Percentiles rank a stretch among this genome's conserved stretches.
Evolutionary conservation across 2,329 filamentous ascomycete genomes (phyloP).

Genomic region (Penicillium rolfsii): DNA sequence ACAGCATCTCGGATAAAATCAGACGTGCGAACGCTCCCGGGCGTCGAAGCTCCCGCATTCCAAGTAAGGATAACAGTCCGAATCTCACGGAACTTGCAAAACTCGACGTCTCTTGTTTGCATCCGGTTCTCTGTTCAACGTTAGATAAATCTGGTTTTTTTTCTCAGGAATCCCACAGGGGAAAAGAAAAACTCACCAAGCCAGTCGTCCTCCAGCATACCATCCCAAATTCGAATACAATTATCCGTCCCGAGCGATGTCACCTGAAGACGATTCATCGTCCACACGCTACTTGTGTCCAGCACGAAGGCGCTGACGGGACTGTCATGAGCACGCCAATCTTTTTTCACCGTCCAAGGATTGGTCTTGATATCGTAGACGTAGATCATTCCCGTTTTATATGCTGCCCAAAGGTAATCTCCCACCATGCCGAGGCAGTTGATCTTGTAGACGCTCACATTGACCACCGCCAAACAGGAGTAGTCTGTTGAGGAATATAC

Average conservation of each 20-base stretch:
- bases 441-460: slow-evolving; percentile 92
- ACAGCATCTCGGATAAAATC: slow-evolving; percentile 82
- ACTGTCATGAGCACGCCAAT: slow-evolving; percentile 89
- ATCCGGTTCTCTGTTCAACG: slow-evolving; percentile 69
- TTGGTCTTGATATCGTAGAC: slow-evolving; percentile 81
- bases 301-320: slow-evolving; percentile 77
- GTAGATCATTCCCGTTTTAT: slow-evolving; percentile 90
- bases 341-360: slow-evolving; percentile 91
- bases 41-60: slow-evolving; percentile 98
- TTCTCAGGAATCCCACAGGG: neutral
- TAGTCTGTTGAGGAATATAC: slow-evolving; percentile 84
- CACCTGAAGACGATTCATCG: slow-evolving; percentile 79
- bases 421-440: slow-evolving; percentile 82
- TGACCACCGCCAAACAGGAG: slow-evolving; percentile 76
- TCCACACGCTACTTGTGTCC: slow-evolving; percentile 83
- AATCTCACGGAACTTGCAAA: slow-evolving; percentile 82
- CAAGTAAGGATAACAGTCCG: slow-evolving; percentile 84
- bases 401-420: slow-evolving; percentile 85
- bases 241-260: slow-evolving; percentile 87
- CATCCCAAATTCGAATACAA: slow-evolving; percentile 84
- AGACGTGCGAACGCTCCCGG: slow-evolving; percentile 75
- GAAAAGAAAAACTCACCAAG: slow-evolving; percentile 57
- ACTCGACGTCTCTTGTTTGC: slow-evolving; percentile 79
- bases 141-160: slow-evolving; percentile 23
- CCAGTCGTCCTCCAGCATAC: slow-evolving; percentile 90